These are phyloP conservation scores for Puccinia novopanici DNA, from an alignment of 1,284 basidiomycete species.

Conservation along the genomic window DNA sequence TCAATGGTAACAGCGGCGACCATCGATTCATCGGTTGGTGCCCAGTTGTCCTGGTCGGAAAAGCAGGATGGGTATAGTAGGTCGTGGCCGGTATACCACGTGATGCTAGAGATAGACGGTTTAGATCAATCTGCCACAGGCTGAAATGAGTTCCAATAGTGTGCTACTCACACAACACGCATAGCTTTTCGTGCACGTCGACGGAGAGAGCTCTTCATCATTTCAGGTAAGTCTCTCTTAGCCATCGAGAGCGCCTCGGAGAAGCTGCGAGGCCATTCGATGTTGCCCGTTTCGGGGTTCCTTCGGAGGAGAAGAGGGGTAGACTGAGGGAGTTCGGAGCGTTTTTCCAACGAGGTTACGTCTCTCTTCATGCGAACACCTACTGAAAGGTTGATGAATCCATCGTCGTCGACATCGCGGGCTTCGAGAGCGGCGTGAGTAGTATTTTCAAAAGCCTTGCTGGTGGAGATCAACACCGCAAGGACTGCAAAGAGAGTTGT, in stretches of 20 bases:
- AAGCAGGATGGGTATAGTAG: conserved; percentile 35
- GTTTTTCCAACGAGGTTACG: neutral
- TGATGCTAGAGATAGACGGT: conserved; percentile 11
- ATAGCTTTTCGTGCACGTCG: conserved; percentile 2
- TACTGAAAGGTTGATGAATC: conserved; percentile 7
- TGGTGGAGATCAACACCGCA: neutral
- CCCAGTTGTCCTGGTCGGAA: conserved; percentile 20
- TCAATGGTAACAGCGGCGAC: conserved; percentile 38
- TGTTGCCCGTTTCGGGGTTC: conserved; percentile 6
- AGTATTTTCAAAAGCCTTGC: neutral
- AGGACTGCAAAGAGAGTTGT: conserved; percentile 1
- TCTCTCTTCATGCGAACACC: conserved; percentile 29
- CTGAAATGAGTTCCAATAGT: neutral
- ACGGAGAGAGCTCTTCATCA: neutral
- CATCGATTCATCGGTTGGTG: conserved; percentile 42
- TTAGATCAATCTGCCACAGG: neutral
- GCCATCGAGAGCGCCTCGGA: conserved; percentile 20
- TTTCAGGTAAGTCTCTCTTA: conserved; percentile 9
- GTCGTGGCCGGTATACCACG: conserved; percentile 43
- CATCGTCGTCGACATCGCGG: conserved; percentile 3
- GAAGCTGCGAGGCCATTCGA: conserved; percentile 7
- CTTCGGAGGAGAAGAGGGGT: conserved; percentile 3
- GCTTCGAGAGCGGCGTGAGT: neutral
- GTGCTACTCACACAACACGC: neutral
- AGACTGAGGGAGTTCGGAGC: neutral